These are phyloP conservation scores for Gnomoniopsis sp. DNA, from an alignment of 2,329 filamentous ascomycete species.

Conservation along the genomic window DNA sequence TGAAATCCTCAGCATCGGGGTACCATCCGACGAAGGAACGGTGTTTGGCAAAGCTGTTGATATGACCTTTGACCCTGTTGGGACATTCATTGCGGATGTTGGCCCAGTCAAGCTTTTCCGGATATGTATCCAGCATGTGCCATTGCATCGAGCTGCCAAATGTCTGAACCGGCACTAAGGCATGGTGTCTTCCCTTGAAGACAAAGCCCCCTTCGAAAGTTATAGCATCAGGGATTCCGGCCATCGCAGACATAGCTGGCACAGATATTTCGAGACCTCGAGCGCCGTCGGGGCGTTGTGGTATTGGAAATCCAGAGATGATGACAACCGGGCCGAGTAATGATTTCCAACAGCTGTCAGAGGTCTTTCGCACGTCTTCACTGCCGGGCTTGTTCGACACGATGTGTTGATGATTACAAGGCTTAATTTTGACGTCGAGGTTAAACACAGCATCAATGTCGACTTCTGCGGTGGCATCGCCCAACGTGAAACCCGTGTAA, in stretches of 20 bases:
- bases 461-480: background rate
- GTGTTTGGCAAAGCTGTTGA: background rate
- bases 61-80: background rate
- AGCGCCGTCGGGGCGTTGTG: background rate
- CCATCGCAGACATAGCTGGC: background rate
- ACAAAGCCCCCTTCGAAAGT: background rate
- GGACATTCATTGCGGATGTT: background rate
- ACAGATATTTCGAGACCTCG: background rate
- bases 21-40: background rate
- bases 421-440: background rate
- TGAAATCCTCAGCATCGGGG: too few relatives aligned
- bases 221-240: background rate
- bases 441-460: background rate
- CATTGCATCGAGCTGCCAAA: background rate
- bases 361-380: too few relatives aligned
- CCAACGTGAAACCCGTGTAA: background rate
- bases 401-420: background rate
- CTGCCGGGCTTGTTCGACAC: too few relatives aligned
- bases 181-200: background rate
- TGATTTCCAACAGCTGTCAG: background rate
- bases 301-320: background rate
- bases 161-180: background rate
- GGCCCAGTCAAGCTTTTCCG: background rate
- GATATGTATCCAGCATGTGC: background rate
- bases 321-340: background rate